Evolutionary conservation across 1,284 basidiomycete species (phyloP), one percentile per base, ranked within the genome.

Genomic region (Peniophora sp.): DNA sequence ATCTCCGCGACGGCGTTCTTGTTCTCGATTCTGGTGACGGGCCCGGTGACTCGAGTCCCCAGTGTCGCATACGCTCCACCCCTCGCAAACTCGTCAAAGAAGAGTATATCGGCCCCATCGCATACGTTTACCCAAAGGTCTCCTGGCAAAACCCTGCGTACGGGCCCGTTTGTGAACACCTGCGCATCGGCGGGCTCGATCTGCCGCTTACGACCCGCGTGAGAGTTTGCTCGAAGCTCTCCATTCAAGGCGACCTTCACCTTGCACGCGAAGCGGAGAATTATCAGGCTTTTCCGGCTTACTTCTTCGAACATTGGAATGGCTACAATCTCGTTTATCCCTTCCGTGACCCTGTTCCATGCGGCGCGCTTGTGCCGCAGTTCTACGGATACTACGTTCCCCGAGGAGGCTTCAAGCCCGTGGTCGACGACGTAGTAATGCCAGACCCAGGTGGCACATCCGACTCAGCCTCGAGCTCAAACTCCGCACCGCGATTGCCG

Each of bases 371-470:
- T 44, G 71, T 75, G 2, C 77, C 78, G 6, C 75, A 77, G 59
- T 79, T 71, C 59, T 79, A 74, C 57, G 77, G 77, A 1, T 75
- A 72, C 60, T 79, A 78, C 58, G 58, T 67, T 10, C 27, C 27
- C 12, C 27, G 12, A 32, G 27, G 27, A 12, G 27, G 27, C 12
- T 32, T 32, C 27, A 12, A 32, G 27, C 27, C 27, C 12, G 27
- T 32, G 27, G 27, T 32, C 12, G 6, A 6, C 27, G 27, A 32
- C 27, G 27, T 6, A 32, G 27, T 12, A n/a, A n/a, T n/a, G n/a
- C n/a, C n/a, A n/a, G n/a, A n/a, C n/a, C n/a, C n/a, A n/a, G n/a
- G n/a, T n/a, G n/a, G n/a, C n/a, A n/a, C n/a, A n/a, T n/a, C n/a
- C n/a, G n/a, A n/a, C 27, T 69, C 70, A 0, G 62, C 62, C 8